Evolutionary conservation across 768 basidiomycete species (phyloP).

Genomic region (Antrodiella citrinella): DNA sequence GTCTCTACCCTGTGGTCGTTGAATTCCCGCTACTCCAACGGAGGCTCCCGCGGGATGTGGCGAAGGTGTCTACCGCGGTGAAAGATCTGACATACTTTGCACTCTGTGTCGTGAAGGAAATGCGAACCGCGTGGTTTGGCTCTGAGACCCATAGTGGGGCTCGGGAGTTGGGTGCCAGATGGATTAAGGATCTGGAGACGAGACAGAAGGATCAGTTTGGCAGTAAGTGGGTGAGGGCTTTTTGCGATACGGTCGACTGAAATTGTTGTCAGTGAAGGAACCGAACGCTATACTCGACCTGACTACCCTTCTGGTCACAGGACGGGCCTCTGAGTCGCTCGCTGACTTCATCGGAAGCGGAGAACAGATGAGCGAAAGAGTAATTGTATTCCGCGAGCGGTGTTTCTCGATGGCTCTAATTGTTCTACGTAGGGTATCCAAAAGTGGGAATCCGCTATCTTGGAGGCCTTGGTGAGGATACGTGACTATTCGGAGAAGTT

Average conservation of each 20-base stretch:
- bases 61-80: constrained; percentile 57
- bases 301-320: constrained; percentile 61
- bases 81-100: constrained; percentile 68
- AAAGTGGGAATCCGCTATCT: constrained; percentile 75
- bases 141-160: constrained; percentile 58
- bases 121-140: constrained; percentile 68
- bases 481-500: constrained; percentile 68
- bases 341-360: constrained; percentile 69
- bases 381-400: constrained; percentile 22
- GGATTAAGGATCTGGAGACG: constrained; percentile 57
- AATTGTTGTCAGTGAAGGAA: constrained; percentile 52
- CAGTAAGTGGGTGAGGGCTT: constrained; percentile 29
- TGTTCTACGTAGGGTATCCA: constrained; percentile 51
- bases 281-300: constrained; percentile 64
- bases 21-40: constrained; percentile 50
- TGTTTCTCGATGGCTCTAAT: background rate
- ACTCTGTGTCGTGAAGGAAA: constrained; percentile 63
- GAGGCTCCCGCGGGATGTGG: constrained; percentile 57
- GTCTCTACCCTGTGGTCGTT: constrained; percentile 38
- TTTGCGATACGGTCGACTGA: too few species aligned
- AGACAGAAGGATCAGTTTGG: constrained; percentile 62
- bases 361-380: constrained; percentile 78
- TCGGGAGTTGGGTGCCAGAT: constrained; percentile 63
- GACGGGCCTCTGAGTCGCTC: constrained; percentile 62
- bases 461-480: constrained; percentile 61